phyloP scores from a whole-genome alignment of 2,329 filamentous ascomycete genomes.

The Aspergillus melleus region DNA sequence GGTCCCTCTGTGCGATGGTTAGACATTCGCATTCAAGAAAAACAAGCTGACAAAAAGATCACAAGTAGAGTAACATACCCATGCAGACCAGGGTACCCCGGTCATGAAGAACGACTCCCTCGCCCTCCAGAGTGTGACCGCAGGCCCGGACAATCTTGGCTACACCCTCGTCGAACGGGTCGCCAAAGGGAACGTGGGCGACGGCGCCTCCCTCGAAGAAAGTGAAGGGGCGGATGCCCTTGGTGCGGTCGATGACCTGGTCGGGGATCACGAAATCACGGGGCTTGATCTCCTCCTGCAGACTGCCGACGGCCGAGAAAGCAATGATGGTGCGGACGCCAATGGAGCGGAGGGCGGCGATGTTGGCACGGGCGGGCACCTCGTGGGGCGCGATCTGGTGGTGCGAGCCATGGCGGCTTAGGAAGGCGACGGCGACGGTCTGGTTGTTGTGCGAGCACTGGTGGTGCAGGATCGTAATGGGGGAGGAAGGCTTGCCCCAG shows the following conservation, averaged over 20 bases:
- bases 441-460: slow-evolving; percentile 66
- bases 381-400: slow-evolving; percentile 93
- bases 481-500: slow-evolving; percentile 77
- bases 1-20: slow-evolving; percentile 70
- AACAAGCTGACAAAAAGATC: neutral
- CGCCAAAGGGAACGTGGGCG: slow-evolving; percentile 90
- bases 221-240: slow-evolving; percentile 89
- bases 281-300: slow-evolving; percentile 90
- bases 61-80: slow-evolving; percentile 55
- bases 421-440: slow-evolving; percentile 74
- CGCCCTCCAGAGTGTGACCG: slow-evolving; percentile 74
- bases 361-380: slow-evolving; percentile 92
- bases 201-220: slow-evolving; percentile 86
- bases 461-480: slow-evolving; percentile 87
- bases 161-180: slow-evolving; percentile 83
- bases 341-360: slow-evolving; percentile 89
- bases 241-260: slow-evolving; percentile 96
- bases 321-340: slow-evolving; percentile 90
- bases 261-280: slow-evolving; percentile 96
- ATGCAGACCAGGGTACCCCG: slow-evolving; percentile 88
- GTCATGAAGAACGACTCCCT: slow-evolving; percentile 81
- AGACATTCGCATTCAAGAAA: neutral
- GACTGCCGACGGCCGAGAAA: slow-evolving; percentile 89
- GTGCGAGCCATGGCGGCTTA: slow-evolving; percentile 85
- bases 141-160: slow-evolving; percentile 76